Evolutionary conservation across 2,329 filamentous ascomycete species (phyloP).

Genomic region (Trichoderma gracile): DNA sequence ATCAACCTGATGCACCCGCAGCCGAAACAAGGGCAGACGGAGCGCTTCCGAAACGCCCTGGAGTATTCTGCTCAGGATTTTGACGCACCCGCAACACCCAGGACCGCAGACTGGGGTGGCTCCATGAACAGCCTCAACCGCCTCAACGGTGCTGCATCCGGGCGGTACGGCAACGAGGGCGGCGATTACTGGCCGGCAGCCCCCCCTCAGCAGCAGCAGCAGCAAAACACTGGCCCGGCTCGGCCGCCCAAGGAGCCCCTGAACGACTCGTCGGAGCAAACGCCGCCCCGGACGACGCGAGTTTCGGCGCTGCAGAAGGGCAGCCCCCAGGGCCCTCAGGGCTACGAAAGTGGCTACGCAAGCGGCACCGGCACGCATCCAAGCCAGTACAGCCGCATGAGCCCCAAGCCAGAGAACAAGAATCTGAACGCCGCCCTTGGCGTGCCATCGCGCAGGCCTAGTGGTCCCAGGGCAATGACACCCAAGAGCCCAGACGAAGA

Average conservation of each 20-base stretch:
- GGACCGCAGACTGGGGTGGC: slow-evolving; percentile 62
- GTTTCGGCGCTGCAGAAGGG: slow-evolving; percentile 55
- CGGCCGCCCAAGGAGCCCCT: slow-evolving; percentile 65
- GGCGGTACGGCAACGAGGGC: slow-evolving; percentile 50
- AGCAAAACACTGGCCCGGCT: slow-evolving; percentile 49
- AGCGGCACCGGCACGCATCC: slow-evolving; percentile 49
- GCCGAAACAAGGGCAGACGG: slow-evolving; percentile 70
- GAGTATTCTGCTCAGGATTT: slow-evolving; percentile 73
- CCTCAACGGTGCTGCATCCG: slow-evolving; percentile 47
- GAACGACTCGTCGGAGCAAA: slow-evolving; percentile 43
- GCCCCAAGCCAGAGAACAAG: slow-evolving; percentile 58
- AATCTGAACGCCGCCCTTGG: slow-evolving; percentile 57
- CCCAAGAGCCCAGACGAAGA: slow-evolving; percentile 55
- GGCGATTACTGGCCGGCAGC: slow-evolving; percentile 48
- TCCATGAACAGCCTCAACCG: slow-evolving; percentile 61
- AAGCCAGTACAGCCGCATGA: slow-evolving; percentile 57
- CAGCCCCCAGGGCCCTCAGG: slow-evolving; percentile 58
- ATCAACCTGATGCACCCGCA: slow-evolving; percentile 79
- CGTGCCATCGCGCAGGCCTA: slow-evolving; percentile 55
- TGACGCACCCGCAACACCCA: slow-evolving; percentile 60
- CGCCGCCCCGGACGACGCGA: slow-evolving; percentile 50
- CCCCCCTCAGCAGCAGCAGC: slow-evolving; percentile 41
- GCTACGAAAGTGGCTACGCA: slow-evolving; percentile 56
- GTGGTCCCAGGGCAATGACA: slow-evolving; percentile 62
- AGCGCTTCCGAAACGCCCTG: slow-evolving; percentile 71